These are phyloP conservation scores for Penicillium tannophilum DNA, from an alignment of 495 filamentous ascomycete species.

Conservation along the genomic window DNA sequence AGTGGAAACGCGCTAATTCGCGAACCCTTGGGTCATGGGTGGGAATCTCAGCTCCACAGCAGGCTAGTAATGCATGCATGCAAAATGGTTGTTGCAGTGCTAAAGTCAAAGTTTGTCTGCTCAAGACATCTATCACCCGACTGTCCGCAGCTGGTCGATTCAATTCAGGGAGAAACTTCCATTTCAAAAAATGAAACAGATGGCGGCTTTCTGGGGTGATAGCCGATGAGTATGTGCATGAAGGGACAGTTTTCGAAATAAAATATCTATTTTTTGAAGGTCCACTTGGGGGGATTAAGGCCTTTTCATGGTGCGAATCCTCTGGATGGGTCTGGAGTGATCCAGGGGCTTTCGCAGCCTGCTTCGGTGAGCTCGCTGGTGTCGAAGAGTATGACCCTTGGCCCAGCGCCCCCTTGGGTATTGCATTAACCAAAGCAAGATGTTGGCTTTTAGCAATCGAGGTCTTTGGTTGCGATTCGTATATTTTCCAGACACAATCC, in stretches of 20 bases:
- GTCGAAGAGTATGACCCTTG: background rate
- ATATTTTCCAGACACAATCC: conserved; percentile 17
- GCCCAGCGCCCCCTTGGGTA: background rate
- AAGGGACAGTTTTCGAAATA: background rate
- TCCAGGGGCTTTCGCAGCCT: background rate
- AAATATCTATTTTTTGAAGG: too few species aligned
- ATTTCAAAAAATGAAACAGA: conserved; percentile 22
- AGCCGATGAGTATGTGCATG: conserved; percentile 7
- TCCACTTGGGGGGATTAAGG: too few species aligned
- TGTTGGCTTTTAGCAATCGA: background rate
- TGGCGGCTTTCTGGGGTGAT: conserved; percentile 16
- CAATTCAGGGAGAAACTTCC: conserved; percentile 23
- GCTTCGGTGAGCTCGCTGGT: background rate
- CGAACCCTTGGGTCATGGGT: conserved; percentile 11
- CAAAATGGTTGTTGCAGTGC: conserved; percentile 18
- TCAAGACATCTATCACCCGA: conserved; percentile 14
- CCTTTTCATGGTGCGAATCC: too few species aligned
- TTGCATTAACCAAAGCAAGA: background rate
- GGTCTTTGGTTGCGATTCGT: background rate
- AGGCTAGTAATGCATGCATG: conserved; percentile 29
- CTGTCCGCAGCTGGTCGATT: conserved; percentile 18
- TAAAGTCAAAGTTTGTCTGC: conserved; percentile 14
- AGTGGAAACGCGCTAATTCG: conserved; percentile 16
- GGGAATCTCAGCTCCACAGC: conserved; percentile 25
- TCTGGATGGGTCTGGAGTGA: too few species aligned